Evolutionary conservation across 768 basidiomycete genomes (phyloP).

Genomic region (Russula olivacea): DNA sequence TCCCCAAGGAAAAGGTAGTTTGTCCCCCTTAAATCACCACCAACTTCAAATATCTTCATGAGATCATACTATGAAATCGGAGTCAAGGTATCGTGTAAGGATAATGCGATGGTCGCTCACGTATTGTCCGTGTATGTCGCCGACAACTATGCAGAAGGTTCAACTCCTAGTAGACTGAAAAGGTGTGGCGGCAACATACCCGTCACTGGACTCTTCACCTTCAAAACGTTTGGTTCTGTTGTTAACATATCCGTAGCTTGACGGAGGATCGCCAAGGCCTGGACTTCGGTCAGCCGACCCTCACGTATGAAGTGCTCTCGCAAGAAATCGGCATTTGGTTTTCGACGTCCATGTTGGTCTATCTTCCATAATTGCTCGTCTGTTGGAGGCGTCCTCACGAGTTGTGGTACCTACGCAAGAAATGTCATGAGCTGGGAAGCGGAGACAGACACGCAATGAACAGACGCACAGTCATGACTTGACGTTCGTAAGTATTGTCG

Average conservation of each 20-base stretch:
- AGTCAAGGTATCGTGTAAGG: background rate
- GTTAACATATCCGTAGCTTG: slow-evolving; percentile 58
- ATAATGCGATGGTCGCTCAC: slow-evolving; percentile 36
- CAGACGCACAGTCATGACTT: slow-evolving; percentile 32
- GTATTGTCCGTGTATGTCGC: slow-evolving; percentile 96
- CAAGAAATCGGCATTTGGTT: slow-evolving; percentile 70
- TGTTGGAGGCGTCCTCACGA: slow-evolving; percentile 55
- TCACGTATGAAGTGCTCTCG: slow-evolving; percentile 86
- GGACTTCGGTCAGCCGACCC: slow-evolving; percentile 71
- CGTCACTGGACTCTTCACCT: slow-evolving; percentile 83
- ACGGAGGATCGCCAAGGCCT: slow-evolving; percentile 75
- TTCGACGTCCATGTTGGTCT: slow-evolving; percentile 48
- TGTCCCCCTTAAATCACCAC: slow-evolving; percentile 73
- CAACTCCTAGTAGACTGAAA: background rate
- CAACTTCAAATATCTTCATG: slow-evolving; percentile 95
- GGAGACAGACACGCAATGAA: background rate
- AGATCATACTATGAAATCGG: slow-evolving; percentile 69
- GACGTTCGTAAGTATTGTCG: slow-evolving; percentile 31
- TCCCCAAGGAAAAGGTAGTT: slow-evolving; percentile 90
- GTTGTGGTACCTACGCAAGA: slow-evolving; percentile 56
- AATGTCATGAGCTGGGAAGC: background rate
- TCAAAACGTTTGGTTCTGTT: slow-evolving; percentile 74
- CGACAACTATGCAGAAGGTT: slow-evolving; percentile 59
- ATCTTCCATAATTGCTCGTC: slow-evolving; percentile 66
- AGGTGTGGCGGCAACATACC: slow-evolving; percentile 44